These are phyloP conservation scores for Scleromitrula shiraiana DNA, from an alignment of 2,329 filamentous ascomycete genomes.

Conservation along the genomic window DNA sequence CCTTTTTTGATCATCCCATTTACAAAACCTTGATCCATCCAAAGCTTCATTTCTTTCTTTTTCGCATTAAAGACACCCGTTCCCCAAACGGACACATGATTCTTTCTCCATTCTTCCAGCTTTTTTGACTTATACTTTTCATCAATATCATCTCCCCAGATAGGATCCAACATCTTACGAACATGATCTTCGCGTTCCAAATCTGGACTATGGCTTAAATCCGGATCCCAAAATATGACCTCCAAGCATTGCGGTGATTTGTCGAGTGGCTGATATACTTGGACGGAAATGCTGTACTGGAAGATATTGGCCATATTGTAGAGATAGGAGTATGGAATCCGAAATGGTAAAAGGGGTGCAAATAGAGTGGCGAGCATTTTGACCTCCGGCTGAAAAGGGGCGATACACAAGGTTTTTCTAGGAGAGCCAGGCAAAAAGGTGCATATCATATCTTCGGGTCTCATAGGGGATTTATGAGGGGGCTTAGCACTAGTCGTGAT, in stretches of 20 bases:
- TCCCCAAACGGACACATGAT: background rate
- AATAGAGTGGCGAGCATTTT: background rate
- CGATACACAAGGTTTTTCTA: background rate
- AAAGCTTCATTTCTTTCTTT: background rate
- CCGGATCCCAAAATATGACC: background rate
- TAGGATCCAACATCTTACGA: background rate
- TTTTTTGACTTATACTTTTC: background rate
- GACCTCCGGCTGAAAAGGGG: background rate
- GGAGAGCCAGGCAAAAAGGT: background rate
- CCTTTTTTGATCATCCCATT: background rate
- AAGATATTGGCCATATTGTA: background rate
- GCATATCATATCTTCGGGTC: background rate
- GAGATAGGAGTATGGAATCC: background rate
- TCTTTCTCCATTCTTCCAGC: background rate
- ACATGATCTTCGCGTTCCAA: background rate
- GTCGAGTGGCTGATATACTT: background rate
- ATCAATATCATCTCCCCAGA: background rate
- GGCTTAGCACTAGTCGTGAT: constrained; percentile 8
- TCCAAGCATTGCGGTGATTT: background rate
- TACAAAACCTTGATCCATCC: background rate
- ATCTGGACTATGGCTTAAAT: background rate
- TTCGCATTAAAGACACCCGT: background rate
- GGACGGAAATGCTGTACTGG: background rate
- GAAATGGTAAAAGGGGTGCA: background rate
- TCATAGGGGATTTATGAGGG: constrained; percentile 1